Percentiles rank a stretch among this genome's conserved stretches.
phyloP scores from a whole-genome alignment of 2,329 filamentous ascomycete genomes.

The Cryphonectria japonica region DNA sequence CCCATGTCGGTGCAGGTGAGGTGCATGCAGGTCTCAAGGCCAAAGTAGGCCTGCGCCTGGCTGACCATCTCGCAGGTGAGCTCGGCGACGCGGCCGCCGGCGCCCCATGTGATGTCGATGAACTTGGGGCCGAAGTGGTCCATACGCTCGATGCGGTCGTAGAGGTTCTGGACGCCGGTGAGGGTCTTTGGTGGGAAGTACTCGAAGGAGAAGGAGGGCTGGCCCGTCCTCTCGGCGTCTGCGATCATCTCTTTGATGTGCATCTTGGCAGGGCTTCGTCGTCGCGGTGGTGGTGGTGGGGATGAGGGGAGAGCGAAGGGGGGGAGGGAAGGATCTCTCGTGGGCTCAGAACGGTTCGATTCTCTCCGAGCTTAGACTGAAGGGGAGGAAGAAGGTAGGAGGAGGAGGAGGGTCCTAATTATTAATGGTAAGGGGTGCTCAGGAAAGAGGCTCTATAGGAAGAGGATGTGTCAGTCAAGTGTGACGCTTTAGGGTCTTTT shows the following conservation, averaged over 20 bases:
- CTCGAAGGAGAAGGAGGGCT: slow-evolving; percentile 96
- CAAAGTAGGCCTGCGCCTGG: slow-evolving; percentile 92
- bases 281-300: background rate
- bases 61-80: slow-evolving; percentile 97
- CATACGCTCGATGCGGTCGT: slow-evolving; percentile 99
- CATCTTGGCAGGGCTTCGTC: slow-evolving; percentile 61
- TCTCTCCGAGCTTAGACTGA: background rate
- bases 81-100: slow-evolving; percentile 86
- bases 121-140: slow-evolving; percentile 91
- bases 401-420: background rate
- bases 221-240: slow-evolving; percentile 76
- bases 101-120: slow-evolving; percentile 98
- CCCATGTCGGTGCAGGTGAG: slow-evolving; percentile 99
- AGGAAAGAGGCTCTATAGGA: background rate
- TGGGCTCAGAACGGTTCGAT: background rate
- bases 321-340: background rate
- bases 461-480: background rate
- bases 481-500: background rate
- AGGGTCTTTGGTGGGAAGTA: slow-evolving; percentile 99
- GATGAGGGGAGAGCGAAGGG: background rate
- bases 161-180: slow-evolving; percentile 97
- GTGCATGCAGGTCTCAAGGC: slow-evolving; percentile 98
- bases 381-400: background rate
- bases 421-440: background rate
- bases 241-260: slow-evolving; percentile 92